Evolutionary conservation across 2,329 filamentous ascomycete genomes (phyloP).

Genomic region (Aspergillus pseudonomiae): DNA sequence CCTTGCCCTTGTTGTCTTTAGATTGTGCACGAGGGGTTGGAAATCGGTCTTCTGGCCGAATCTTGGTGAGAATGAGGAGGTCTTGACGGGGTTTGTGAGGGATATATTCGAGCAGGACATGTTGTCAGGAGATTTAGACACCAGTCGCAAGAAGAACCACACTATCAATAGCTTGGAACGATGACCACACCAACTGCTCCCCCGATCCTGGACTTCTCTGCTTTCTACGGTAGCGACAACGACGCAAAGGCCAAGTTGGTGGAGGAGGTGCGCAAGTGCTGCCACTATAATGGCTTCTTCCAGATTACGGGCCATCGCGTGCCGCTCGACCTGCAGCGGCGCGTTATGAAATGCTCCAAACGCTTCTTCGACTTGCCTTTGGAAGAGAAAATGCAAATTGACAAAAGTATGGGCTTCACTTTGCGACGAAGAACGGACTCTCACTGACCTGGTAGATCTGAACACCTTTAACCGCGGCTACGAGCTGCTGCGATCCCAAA

Average conservation of each 20-base stretch:
- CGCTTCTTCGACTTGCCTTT: constrained; percentile 45
- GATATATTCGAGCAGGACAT: neutral
- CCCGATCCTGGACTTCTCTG: neutral
- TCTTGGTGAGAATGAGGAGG: neutral
- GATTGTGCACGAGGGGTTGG: neutral
- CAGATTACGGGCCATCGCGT: constrained; percentile 49
- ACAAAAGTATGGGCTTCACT: constrained; percentile 31
- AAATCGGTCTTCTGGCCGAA: neutral
- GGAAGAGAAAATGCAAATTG: constrained; percentile 46
- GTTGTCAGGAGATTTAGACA: neutral
- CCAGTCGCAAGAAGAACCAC: neutral
- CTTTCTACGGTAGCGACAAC: constrained; percentile 15
- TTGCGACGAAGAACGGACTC: neutral
- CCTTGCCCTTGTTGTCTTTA: neutral
- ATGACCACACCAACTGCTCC: neutral
- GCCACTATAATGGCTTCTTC: constrained; percentile 43
- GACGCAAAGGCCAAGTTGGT: constrained; percentile 34
- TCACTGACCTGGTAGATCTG: constrained; percentile 27
- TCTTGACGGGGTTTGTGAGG: neutral
- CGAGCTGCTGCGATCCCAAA: constrained; percentile 47
- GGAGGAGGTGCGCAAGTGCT: constrained; percentile 28
- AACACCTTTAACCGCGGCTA: constrained; percentile 50
- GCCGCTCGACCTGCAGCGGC: constrained; percentile 40
- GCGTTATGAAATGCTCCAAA: constrained; percentile 43
- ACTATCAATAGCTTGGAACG: neutral